Conservation (phyloP, 73 alveolate genomes). For the Paramecium primaurelia region DNA sequence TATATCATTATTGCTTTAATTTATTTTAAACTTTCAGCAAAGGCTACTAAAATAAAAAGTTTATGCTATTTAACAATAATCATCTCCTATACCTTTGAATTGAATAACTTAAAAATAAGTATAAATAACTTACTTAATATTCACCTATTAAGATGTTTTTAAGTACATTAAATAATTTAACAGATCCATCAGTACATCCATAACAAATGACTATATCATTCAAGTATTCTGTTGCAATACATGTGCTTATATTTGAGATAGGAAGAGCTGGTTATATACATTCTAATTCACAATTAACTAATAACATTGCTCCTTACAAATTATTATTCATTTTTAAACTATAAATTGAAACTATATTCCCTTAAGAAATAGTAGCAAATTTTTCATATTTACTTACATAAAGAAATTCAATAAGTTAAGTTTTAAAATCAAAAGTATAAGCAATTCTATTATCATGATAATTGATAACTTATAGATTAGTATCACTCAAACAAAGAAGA, state of each 20-base stretch:
- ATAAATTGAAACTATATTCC: not conserved
- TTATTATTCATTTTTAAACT: not conserved
- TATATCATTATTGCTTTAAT: not conserved
- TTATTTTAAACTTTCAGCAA: conserved; percentile 2
- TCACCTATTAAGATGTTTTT: not conserved
- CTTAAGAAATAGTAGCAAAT: conserved; percentile 1
- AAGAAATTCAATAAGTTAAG: not conserved
- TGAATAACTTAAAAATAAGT: not conserved
- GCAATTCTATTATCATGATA: conserved; percentile 39
- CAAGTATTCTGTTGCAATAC: not conserved
- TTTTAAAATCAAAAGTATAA: not conserved
- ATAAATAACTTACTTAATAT: not conserved
- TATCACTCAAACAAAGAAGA: not conserved
- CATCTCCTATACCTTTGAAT: not conserved
- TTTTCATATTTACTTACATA: conserved; percentile 35
- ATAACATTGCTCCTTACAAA: conserved; percentile 8
- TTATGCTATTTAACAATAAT: not conserved
- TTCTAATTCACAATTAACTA: conserved; percentile 13
- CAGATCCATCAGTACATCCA: conserved; percentile 43
- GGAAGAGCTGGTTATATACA: not conserved
- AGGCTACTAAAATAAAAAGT: not conserved
- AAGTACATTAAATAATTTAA: conserved; percentile 23
- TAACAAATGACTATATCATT: conserved; percentile 35
- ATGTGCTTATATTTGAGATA: not conserved
- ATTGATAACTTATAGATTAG: not conserved